A percentile compares a stretch with the other conserved stretches of the same genome.
These are phyloP conservation scores for Protomyces inundatus DNA, from an alignment of 1,139 yeast genomes.

Conservation along the genomic window DNA sequence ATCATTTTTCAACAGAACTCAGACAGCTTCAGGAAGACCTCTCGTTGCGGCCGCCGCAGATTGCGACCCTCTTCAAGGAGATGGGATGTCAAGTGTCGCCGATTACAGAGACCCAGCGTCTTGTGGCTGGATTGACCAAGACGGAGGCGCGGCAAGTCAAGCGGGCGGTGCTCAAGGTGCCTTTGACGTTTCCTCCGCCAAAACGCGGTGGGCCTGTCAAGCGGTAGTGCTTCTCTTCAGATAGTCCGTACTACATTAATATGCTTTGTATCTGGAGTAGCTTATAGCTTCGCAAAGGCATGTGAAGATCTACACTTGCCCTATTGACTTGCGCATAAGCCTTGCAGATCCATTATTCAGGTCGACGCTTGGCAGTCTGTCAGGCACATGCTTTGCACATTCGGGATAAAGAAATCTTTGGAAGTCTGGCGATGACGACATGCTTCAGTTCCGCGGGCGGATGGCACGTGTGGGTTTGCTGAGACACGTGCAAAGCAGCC, in stretches of 20 bases:
- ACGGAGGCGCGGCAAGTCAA: conserved; percentile 62
- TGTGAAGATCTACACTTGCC: too few relatives aligned
- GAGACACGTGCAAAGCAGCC: too few relatives aligned
- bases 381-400: too few relatives aligned
- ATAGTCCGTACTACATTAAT: neutral
- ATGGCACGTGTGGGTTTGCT: too few relatives aligned
- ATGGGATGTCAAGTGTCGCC: conserved; percentile 76
- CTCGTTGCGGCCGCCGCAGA: conserved; percentile 58
- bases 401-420: too few relatives aligned
- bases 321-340: too few relatives aligned
- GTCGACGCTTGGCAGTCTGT: too few relatives aligned
- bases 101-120: conserved; percentile 75
- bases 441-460: too few relatives aligned
- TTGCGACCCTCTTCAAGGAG: conserved; percentile 57
- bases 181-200: conserved; percentile 75
- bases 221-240: neutral
- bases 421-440: too few relatives aligned
- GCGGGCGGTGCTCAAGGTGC: conserved; percentile 78
- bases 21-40: conserved; percentile 81
- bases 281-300: neutral
- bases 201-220: conserved; percentile 8
- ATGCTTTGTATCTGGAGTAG: neutral
- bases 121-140: conserved; percentile 72
- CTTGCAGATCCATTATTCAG: too few relatives aligned
- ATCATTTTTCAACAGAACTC: conserved; percentile 67